Base-by-base conservation (phyloP, 768 basidiomycete genomes). In the Phlebiopsis flavidoalba region DNA sequence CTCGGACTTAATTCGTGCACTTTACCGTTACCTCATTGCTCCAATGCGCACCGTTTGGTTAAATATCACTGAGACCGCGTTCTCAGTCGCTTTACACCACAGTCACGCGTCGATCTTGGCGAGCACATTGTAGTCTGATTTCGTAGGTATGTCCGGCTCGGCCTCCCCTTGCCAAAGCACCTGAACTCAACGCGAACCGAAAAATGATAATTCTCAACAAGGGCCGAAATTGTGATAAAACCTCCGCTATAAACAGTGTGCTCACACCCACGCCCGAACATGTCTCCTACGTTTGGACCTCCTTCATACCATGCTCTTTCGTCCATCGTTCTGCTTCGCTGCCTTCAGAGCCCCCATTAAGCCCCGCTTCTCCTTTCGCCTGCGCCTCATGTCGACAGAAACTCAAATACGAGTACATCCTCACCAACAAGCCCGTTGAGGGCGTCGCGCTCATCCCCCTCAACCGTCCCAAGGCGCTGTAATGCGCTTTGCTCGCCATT, bases 401-500 rank as follows among this genome's bases (percentile, higher is more conserved):
- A 63, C 64, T 36, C 70, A 77, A n/a, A 58, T 90, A 87, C 74
- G 80, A 83, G 67, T 79, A 85, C 67, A 88, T 93, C 69, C 75
- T 92, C 47, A 81, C 83, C 17, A 84, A 88, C 3, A 79, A 80
- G 60, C 90, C 91, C 1, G 80, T 85, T 57, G 83, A 85, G 3
- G 79, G 79, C 19, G 87, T 92, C 47, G 77, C 82, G n/a, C 84
- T 95, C 67, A 84, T 96, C 69, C 91, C 89, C 14, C 80, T 96
- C 67, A 94, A 96, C 75, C 82, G 94, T 48, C 94, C 94, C 24
- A 93, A 93, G 66, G 89, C 89, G 17, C 77, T 95, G 60, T n/a
- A 98, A 97, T 70, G 95, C 97, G 3, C 79, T 99, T 61, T 88
- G 81, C 67, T 83, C 85, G 22, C 86, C 89, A 6, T 80, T 98